Evolutionary conservation across 1,284 basidiomycete species (phyloP).

Genomic region (Cystobasidium slooffiae): DNA sequence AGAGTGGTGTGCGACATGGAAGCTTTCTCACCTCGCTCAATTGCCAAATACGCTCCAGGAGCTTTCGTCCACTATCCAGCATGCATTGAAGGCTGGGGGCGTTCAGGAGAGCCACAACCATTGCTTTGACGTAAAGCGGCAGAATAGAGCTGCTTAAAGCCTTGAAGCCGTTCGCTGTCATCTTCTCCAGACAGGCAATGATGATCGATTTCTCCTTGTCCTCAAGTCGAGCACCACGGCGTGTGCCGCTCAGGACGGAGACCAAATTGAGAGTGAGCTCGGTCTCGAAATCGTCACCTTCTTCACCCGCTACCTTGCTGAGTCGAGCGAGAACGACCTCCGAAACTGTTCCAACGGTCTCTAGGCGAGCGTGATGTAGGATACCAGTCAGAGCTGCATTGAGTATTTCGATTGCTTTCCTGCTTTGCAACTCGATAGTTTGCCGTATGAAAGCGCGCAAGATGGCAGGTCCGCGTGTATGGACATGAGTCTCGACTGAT

Average conservation of each 20-base stretch:
- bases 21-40: too few relatives aligned
- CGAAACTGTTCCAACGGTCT: constrained; percentile 1
- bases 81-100: constrained; percentile 21
- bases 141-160: neutral
- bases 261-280: neutral
- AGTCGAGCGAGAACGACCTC: neutral
- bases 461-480: constrained; percentile 48
- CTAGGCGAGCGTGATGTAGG: constrained; percentile 12
- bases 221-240: constrained; percentile 16
- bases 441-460: constrained; percentile 43
- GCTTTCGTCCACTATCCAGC: constrained; percentile 19
- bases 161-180: neutral
- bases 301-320: neutral
- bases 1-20: neutral
- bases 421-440: neutral
- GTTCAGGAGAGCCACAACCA: constrained; percentile 12
- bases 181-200: neutral
- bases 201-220: constrained; percentile 18
- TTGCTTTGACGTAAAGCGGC: neutral
- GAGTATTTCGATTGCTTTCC: constrained; percentile 1
- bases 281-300: neutral
- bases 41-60: constrained; percentile 22
- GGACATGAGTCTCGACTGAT: constrained; percentile 49
- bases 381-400: constrained; percentile 30
- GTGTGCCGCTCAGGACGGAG: constrained; percentile 4